Base-by-base conservation (phyloP, 2,329 filamentous ascomycete species). In the Colletotrichum liriopes region DNA sequence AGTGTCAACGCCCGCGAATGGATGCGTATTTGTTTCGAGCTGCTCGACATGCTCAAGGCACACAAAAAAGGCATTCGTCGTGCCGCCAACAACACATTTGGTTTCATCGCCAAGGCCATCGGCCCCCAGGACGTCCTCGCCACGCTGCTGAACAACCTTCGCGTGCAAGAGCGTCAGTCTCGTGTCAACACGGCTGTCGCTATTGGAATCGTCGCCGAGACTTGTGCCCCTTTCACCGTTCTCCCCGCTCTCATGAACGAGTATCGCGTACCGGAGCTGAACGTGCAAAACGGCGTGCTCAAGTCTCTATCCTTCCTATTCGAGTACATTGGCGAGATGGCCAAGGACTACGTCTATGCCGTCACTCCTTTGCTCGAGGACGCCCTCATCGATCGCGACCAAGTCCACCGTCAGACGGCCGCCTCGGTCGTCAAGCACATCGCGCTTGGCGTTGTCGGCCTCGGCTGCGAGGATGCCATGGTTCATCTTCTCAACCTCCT, bases 21-120 rank as follows among this genome's bases (percentile, higher is more conserved):
- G 96, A 99, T 99, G 97, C 92, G 96, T 81, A 99, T 99, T 81
- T 99, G 96, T 85, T 99, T 99, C 83, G 96, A 99, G 85, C 87
- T 99, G 65, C 91, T 99, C 39, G 96, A 99, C 84, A 99, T 99
- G 96, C 90, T 99, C 78, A 99, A 99, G 84, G 96, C 96, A 8
- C 96, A 99, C 87, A 99, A 99, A 86, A 99, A 99, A 88, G 97
- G 96, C 75, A 99, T 99, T 77, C 93, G 96, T 75, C 93, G 96
- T 82, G 96, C 96, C 29, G 97, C 96, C 77, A 99, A 99, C 90
- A 99, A 99, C 86, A 99, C 96, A 0, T 99, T 99, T 78, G 96
- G 96, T 82, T 99, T 98, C 88, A 99, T 99, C 79, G 96, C 96
- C 81, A 99, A 99, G 85, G 96, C 96, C 72, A 99, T 99, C 78